phyloP scores from a whole-genome alignment of 176 grass and related monocot genomes.

The Ensete ventricosum region DNA sequence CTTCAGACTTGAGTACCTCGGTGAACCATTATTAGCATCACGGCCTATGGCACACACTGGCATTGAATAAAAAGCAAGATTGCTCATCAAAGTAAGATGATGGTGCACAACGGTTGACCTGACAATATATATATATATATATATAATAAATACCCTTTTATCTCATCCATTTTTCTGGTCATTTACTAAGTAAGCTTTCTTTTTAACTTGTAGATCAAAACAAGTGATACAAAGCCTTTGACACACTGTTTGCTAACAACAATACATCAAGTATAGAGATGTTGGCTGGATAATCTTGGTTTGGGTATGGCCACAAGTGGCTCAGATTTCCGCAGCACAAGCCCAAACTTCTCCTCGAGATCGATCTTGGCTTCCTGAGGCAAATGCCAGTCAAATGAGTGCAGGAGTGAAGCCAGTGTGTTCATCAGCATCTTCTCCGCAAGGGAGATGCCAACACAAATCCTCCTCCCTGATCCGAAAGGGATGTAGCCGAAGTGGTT shows the following conservation, averaged over 20 bases:
- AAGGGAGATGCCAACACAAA: slow-evolving; percentile 51
- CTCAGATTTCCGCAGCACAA: slow-evolving; percentile 64
- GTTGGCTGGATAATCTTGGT: slow-evolving; percentile 33
- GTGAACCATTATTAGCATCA: too few species aligned
- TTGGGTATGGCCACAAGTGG: slow-evolving; percentile 51
- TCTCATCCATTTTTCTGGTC: background rate
- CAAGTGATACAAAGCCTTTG: too few species aligned
- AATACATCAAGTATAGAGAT: slow-evolving; percentile 25
- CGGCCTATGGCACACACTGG: too few species aligned
- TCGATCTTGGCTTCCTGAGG: slow-evolving; percentile 22
- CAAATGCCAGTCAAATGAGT: slow-evolving; percentile 66
- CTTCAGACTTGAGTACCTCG: too few species aligned
- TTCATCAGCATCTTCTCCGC: slow-evolving; percentile 41
- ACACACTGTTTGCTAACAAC: too few species aligned
- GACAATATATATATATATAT: too few species aligned
- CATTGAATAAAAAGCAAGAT: too few species aligned
- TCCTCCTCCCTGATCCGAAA: slow-evolving; percentile 66
- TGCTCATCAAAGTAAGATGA: too few species aligned
- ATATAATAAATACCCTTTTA: too few species aligned
- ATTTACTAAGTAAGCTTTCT: background rate
- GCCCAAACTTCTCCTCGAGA: slow-evolving; percentile 44
- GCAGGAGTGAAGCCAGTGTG: slow-evolving; percentile 45
- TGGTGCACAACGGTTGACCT: too few species aligned
- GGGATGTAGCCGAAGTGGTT: slow-evolving; percentile 50
- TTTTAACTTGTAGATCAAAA: background rate